Base-by-base conservation (phyloP, 75 land plant species). In the Pinus taeda region DNA sequence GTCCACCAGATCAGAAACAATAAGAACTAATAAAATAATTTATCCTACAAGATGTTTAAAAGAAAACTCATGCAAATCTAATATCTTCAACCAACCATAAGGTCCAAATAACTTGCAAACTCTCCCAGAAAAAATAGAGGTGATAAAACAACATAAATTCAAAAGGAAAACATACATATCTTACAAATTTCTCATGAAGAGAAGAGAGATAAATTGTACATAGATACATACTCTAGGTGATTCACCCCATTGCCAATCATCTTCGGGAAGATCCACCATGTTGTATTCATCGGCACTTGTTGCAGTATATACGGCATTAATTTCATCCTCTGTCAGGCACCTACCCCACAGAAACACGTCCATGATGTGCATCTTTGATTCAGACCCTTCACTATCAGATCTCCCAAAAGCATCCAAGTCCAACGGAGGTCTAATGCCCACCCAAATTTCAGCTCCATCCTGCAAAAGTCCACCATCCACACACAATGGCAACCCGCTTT, bases 391-490 rank as follows among this genome's bases (percentile, higher is more conserved):
- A 86, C 98, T 95, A 79, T 97, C 99, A 64, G 99, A 97, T 74
- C 99, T 88, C 62, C 98, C 99, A 86, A 97, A 97, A 63, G 96
- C 96, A 86, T 97, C 98, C 78, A 93, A 82, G 87, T 97, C 99
- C 74, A 86, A 88, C 7, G 99, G 98, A 71, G 99, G 99, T 76
- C 90, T 87, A 55, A 78, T 80, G 33, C 99, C 98, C 79, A 95
- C 80, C 96, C 96, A 97, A 58, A 97, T 81, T 66, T 95, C 94
- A 59, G 98, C 93, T 78, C 96, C 95, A 30, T 77, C 80, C 71
- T 93, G 90, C 96, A 95, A 95, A 30, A 97, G 85, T 57, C 90
- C 87, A 82, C 76, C 82, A 57, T 84, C 85, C 4, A 87, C 83
- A 56, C 74, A 79, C 21, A 95, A 80, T 15, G 92, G 91, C 30